Conservation (phyloP, 129 eudicot genomes). For the Artemisia annua region DNA sequence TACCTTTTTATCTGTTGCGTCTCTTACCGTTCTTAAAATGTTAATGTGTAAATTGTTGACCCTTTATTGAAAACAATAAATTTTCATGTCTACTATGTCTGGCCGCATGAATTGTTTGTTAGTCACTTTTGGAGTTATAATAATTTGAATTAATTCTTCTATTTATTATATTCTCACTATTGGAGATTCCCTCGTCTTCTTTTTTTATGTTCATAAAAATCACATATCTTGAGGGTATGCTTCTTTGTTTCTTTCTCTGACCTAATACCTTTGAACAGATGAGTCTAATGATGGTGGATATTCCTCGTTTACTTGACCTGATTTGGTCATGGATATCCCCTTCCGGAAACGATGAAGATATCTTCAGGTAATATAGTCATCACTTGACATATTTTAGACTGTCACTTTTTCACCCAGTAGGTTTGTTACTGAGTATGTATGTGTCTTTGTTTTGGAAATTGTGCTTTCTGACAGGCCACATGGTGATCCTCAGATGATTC, state of each 20-base stretch:
- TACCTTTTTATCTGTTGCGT: neutral
- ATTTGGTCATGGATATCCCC: slow-evolving; percentile 95
- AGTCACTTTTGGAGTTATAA: too few relatives aligned
- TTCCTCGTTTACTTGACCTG: slow-evolving; percentile 81
- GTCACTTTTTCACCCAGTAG: neutral
- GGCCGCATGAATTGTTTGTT: neutral
- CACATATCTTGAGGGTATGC: neutral
- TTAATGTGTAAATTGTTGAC: neutral
- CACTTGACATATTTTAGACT: neutral
- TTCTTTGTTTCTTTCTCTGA: slow-evolving; percentile 25
- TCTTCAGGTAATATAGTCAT: slow-evolving; percentile 57
- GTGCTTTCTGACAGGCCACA: slow-evolving; percentile 65
- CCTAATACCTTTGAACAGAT: slow-evolving; percentile 57
- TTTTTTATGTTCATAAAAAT: too few relatives aligned
- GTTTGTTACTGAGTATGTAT: neutral
- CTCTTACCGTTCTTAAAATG: neutral
- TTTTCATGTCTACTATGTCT: slow-evolving; percentile 1
- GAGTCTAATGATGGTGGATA: slow-evolving; percentile 88
- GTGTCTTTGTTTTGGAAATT: slow-evolving; percentile 16
- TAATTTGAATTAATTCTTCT: too few relatives aligned
- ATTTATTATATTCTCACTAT: too few relatives aligned
- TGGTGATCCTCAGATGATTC: slow-evolving; percentile 98
- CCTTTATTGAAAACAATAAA: neutral
- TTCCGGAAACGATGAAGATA: slow-evolving; percentile 63
- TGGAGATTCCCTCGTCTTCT: too few relatives aligned